These are phyloP conservation scores for Suillus spraguei DNA, from an alignment of 768 basidiomycete genomes.

Conservation along the genomic window DNA sequence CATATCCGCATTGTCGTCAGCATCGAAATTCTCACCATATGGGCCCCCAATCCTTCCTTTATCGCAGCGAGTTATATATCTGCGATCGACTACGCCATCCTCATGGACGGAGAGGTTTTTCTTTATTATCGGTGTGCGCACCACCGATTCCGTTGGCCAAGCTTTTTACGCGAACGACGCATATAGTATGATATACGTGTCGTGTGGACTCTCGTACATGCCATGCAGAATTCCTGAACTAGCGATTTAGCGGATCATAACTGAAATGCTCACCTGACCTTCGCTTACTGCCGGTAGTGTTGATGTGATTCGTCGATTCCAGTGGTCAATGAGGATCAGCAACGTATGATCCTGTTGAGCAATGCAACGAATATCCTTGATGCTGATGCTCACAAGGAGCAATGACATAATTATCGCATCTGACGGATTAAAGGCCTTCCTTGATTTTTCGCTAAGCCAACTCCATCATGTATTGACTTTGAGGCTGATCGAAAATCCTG, in stretches of 20 bases:
- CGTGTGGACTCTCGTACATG: background rate
- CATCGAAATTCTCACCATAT: background rate
- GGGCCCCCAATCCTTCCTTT: constrained; percentile 11
- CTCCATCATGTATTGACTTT: constrained; percentile 24
- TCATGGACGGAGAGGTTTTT: constrained; percentile 23
- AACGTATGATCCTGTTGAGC: background rate
- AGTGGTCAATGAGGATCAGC: background rate
- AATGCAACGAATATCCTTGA: background rate
- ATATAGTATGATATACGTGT: background rate
- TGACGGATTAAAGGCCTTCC: constrained; percentile 23
- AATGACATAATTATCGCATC: background rate
- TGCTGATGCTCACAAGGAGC: background rate
- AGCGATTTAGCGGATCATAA: background rate
- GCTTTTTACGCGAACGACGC: background rate
- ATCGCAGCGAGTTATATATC: constrained; percentile 12
- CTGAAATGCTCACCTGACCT: background rate
- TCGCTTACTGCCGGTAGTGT: background rate
- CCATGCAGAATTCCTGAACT: background rate
- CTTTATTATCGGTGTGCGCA: constrained; percentile 25
- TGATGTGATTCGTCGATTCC: constrained; percentile 7
- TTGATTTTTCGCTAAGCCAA: constrained; percentile 30
- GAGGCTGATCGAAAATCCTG: constrained; percentile 32
- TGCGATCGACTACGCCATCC: constrained; percentile 27
- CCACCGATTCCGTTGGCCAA: background rate
- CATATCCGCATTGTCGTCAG: constrained; percentile 13